Percentiles rank a stretch among this genome's conserved stretches.
phyloP scores from a whole-genome alignment of 768 basidiomycete species.

The Amanita fuliginea region DNA sequence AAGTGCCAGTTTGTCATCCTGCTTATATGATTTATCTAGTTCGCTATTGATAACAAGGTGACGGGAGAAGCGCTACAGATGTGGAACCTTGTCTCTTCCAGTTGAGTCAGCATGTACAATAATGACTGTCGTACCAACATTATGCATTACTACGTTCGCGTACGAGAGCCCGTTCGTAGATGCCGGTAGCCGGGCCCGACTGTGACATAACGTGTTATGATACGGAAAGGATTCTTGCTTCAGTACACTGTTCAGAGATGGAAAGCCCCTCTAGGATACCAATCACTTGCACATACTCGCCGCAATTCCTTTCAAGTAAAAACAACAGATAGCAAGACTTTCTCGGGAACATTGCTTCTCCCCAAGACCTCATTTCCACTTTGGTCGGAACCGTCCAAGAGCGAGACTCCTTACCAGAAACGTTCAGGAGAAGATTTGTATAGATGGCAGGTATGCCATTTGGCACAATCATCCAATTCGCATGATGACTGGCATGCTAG shows the following conservation, averaged over 20 bases:
- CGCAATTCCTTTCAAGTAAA: not conserved
- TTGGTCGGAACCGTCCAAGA: conserved; percentile 51
- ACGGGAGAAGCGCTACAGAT: too few species aligned
- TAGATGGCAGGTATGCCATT: conserved; percentile 52
- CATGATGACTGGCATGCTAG: conserved; percentile 22
- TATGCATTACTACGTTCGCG: too few species aligned
- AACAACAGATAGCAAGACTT: conserved; percentile 25
- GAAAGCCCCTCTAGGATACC: not conserved
- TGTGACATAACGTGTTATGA: too few species aligned
- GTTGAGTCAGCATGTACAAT: too few species aligned
- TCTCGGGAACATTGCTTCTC: conserved; percentile 55
- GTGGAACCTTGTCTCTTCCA: too few species aligned
- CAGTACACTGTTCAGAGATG: not conserved
- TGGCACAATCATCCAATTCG: not conserved
- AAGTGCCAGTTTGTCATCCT: too few species aligned
- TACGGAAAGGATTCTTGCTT: too few species aligned
- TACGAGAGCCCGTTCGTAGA: too few species aligned
- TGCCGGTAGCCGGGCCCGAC: too few species aligned
- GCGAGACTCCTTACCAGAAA: conserved; percentile 44
- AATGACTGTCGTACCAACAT: too few species aligned
- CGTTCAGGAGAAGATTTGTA: conserved; percentile 72
- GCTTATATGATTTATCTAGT: too few species aligned
- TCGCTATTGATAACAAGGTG: too few species aligned
- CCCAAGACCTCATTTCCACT: conserved; percentile 78
- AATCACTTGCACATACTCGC: not conserved